phyloP scores from a whole-genome alignment of 257 asterid genomes.

The Solanum lycopersicoides region DNA sequence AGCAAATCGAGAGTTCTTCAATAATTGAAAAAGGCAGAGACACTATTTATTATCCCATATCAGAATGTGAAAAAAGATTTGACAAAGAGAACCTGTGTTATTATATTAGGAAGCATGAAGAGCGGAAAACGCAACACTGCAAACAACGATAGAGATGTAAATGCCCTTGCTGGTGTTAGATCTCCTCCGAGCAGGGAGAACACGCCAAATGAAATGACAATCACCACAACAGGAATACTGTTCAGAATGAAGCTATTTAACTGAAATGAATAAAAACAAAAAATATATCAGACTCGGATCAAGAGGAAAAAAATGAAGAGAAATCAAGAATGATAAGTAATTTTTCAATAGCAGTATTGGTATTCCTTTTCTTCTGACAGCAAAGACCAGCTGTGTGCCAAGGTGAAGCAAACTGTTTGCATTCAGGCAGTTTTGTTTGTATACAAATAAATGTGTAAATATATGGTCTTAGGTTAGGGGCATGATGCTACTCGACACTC shows the following conservation, averaged over 20 bases:
- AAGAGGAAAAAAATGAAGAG: not conserved
- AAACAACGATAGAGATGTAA: constrained; percentile 83
- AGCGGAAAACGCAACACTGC: constrained; percentile 89
- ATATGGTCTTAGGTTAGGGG: not conserved
- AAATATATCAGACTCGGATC: not conserved
- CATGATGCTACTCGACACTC: not conserved
- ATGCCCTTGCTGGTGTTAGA: constrained; percentile 95
- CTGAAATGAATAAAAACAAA: constrained; percentile 36
- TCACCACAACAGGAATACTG: constrained; percentile 91
- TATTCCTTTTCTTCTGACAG: not conserved
- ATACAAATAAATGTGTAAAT: not conserved
- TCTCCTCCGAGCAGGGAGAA: constrained; percentile 89
- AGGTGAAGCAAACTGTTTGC: not conserved
- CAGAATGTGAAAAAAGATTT: not conserved
- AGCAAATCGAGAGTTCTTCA: not conserved
- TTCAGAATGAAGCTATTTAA: constrained; percentile 68
- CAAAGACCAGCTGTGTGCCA: not conserved
- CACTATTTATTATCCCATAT: not conserved
- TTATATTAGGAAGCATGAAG: constrained; percentile 88
- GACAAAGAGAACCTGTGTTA: constrained; percentile 47
- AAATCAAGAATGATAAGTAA: not conserved
- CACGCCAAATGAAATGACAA: constrained; percentile 71
- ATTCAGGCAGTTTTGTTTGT: not conserved
- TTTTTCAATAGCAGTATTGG: not conserved
- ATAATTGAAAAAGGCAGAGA: not conserved